Evolutionary conservation across 805 yeast genomes (phyloP).

Genomic region (Yamadazyma olivae): DNA sequence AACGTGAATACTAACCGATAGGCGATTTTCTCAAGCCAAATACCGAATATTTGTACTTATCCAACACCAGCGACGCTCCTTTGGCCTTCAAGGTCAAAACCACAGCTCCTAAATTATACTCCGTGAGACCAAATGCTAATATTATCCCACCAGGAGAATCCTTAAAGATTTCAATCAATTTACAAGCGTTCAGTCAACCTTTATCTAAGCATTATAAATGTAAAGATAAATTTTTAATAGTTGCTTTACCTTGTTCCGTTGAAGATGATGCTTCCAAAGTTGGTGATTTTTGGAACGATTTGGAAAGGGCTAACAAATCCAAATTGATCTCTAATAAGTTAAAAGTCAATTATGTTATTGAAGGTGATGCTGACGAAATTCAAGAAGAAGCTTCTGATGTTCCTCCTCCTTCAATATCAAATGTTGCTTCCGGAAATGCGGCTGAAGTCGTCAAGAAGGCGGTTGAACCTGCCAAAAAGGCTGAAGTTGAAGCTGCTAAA

Average conservation of each 20-base stretch:
- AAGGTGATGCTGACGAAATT: slow-evolving; percentile 17
- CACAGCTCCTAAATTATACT: slow-evolving; percentile 93
- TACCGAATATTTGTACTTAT: slow-evolving; percentile 56
- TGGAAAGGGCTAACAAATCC: slow-evolving; percentile 57
- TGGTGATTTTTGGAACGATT: slow-evolving; percentile 70
- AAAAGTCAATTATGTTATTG: slow-evolving; percentile 54
- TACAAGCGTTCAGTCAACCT: slow-evolving; percentile 78
- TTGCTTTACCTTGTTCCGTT: slow-evolving; percentile 74
- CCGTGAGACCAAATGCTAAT: slow-evolving; percentile 95
- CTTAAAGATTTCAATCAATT: slow-evolving; percentile 73
- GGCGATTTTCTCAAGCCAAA: slow-evolving; percentile 76
- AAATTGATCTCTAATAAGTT: slow-evolving; percentile 62
- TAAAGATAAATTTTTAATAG: slow-evolving; percentile 89
- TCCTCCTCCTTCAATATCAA: slow-evolving; percentile 12
- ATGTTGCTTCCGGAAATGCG: slow-evolving; percentile 15
- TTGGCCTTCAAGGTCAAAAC: slow-evolving; percentile 95
- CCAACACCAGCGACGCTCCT: slow-evolving; percentile 54
- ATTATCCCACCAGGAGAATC: slow-evolving; percentile 71
- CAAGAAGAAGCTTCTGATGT: slow-evolving; percentile 7
- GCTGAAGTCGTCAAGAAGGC: slow-evolving; percentile 10
- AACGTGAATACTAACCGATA: slow-evolving; percentile 20
- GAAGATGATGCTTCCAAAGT: slow-evolving; percentile 54
- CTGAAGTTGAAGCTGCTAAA: slow-evolving; percentile 12
- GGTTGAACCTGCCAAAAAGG: slow-evolving; percentile 13
- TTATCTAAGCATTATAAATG: slow-evolving; percentile 73